Evolutionary conservation across 495 filamentous ascomycete species (phyloP).

Genomic region (Xylaria intraflava): DNA sequence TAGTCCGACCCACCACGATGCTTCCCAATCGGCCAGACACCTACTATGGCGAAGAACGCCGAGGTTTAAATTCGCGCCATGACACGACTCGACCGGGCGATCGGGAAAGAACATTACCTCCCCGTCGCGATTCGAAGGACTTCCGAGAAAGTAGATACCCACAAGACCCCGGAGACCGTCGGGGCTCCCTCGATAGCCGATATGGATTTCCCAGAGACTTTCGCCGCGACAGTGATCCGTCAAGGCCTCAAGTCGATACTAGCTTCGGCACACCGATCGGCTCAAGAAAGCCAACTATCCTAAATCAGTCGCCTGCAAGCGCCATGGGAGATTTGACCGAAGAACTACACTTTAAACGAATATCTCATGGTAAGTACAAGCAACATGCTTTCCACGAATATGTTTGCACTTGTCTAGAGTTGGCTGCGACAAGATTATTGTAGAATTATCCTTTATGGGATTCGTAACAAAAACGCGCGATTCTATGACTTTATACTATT

Average conservation of each 20-base stretch:
- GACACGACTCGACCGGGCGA: background rate
- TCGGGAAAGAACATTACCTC: background rate
- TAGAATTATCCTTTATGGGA: background rate
- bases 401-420: background rate
- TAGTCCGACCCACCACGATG: background rate
- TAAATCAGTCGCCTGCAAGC: conserved; percentile 14
- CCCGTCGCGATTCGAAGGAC: conserved; percentile 4
- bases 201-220: conserved; percentile 5
- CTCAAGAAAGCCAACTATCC: conserved; percentile 1
- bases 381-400: background rate
- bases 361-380: background rate
- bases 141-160: background rate
- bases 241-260: conserved; percentile 11
- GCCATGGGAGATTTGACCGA: background rate
- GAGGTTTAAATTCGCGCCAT: background rate
- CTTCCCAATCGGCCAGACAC: conserved; percentile 1
- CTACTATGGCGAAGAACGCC: conserved; percentile 7
- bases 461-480: background rate
- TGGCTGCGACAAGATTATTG: background rate
- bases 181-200: conserved; percentile 3
- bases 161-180: background rate
- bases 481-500: background rate
- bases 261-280: background rate
- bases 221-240: background rate
- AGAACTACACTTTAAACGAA: background rate